Conservation (phyloP, 2,329 filamentous ascomycete species). For the Aureobasidium zeae region DNA sequence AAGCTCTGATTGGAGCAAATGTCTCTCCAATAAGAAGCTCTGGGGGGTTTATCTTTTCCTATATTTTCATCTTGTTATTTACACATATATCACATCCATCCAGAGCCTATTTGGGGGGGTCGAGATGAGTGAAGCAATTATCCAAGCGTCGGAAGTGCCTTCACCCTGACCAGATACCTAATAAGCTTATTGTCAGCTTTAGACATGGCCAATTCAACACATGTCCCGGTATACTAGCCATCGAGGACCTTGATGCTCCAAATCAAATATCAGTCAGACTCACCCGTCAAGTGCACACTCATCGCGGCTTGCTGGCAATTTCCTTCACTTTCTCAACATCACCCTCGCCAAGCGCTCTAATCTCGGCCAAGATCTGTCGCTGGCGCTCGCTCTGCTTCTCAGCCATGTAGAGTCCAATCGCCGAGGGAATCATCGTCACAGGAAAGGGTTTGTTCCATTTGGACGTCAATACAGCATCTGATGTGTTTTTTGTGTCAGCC, state of each 20-base stretch:
- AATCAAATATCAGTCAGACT: too few species aligned
- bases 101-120: too few species aligned
- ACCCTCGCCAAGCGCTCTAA: slow-evolving; percentile 21
- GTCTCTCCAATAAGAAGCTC: not conserved
- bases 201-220: not conserved
- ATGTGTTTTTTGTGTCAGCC: not conserved
- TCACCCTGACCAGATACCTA: too few species aligned
- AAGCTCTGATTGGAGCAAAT: slow-evolving; percentile 47
- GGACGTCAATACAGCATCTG: slow-evolving; percentile 25
- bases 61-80: too few species aligned
- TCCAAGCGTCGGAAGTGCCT: too few species aligned
- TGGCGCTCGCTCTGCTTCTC: slow-evolving; percentile 26
- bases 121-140: too few species aligned
- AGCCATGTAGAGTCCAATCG: slow-evolving; percentile 26
- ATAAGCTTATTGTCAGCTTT: not conserved
- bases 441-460: slow-evolving; percentile 29
- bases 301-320: slow-evolving; percentile 14
- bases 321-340: slow-evolving; percentile 16
- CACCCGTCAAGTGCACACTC: not conserved
- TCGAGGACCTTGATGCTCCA: not conserved
- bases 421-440: slow-evolving; percentile 25
- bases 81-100: too few species aligned
- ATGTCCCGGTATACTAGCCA: not conserved
- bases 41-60: too few species aligned
- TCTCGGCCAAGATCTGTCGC: slow-evolving; percentile 23